Evolutionary conservation across 257 asterid genomes (phyloP).

Genomic region (Solanum virginianum): DNA sequence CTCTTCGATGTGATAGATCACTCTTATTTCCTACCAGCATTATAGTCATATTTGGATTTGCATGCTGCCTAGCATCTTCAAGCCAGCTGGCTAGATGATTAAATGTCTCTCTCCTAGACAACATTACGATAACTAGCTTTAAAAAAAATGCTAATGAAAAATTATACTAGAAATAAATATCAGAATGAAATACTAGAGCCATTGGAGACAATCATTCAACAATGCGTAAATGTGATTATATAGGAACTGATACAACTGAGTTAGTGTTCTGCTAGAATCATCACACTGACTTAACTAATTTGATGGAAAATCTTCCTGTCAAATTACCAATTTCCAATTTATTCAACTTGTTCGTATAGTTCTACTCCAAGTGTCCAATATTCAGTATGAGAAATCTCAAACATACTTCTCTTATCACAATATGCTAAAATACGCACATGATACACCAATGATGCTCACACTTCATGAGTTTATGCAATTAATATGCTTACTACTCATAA

Average conservation of each 20-base stretch:
- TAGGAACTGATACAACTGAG: not conserved
- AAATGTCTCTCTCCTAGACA: constrained; percentile 60
- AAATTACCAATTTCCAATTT: not conserved
- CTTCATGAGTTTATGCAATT: not conserved
- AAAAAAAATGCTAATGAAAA: not conserved
- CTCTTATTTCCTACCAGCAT: constrained; percentile 73
- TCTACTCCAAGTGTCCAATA: not conserved
- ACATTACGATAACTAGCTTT: not conserved
- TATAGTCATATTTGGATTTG: constrained; percentile 68
- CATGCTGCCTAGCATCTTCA: constrained; percentile 82
- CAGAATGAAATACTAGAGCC: not conserved
- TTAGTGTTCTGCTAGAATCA: not conserved
- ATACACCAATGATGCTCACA: not conserved
- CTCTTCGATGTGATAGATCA: constrained; percentile 66
- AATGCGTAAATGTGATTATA: not conserved
- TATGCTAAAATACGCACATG: not conserved
- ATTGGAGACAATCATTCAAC: not conserved
- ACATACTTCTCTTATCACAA: not conserved
- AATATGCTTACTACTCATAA: not conserved
- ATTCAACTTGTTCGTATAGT: not conserved
- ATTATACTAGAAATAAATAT: not conserved
- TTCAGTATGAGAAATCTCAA: not conserved
- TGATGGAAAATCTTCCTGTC: not conserved
- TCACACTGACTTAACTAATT: not conserved
- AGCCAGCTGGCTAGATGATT: constrained; percentile 78